phyloP scores from a whole-genome alignment of 140 eudicot species.

The Stevia rebaudiana region DNA sequence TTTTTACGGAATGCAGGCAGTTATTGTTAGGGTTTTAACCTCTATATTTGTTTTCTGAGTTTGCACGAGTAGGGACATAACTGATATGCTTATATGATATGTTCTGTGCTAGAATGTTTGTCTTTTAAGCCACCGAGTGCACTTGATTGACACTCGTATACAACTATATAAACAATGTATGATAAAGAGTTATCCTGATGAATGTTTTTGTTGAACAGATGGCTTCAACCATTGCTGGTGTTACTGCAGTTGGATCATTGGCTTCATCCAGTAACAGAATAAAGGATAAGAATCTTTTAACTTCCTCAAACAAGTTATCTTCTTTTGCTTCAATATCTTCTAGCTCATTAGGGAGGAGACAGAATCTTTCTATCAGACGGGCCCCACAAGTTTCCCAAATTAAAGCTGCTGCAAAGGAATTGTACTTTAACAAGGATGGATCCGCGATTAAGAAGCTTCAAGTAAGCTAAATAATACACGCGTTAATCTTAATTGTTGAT shows the following conservation, averaged over 20 bases:
- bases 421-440: slow-evolving; percentile 84
- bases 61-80: background rate
- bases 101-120: background rate
- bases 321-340: slow-evolving; percentile 56
- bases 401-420: slow-evolving; percentile 63
- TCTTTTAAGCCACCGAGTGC: background rate
- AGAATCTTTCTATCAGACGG: slow-evolving; percentile 34
- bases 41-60: background rate
- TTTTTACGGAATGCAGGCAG: background rate
- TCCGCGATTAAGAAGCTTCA: slow-evolving; percentile 76
- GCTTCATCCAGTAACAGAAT: slow-evolving; percentile 40
- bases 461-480: slow-evolving; percentile 28
- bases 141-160: background rate
- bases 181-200: background rate
- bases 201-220: slow-evolving; percentile 29
- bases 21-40: background rate
- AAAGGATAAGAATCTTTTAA: slow-evolving; percentile 33
- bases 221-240: slow-evolving; percentile 68
- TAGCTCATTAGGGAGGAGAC: slow-evolving; percentile 39
- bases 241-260: slow-evolving; percentile 55
- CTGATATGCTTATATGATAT: background rate
- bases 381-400: slow-evolving; percentile 34
- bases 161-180: background rate
- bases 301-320: slow-evolving; percentile 42
- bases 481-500: background rate